A percentile compares a stretch with the other conserved stretches of the same genome.
phyloP scores from a whole-genome alignment of 1,284 basidiomycete species.

The Apiotrichum akiyoshidainum region DNA sequence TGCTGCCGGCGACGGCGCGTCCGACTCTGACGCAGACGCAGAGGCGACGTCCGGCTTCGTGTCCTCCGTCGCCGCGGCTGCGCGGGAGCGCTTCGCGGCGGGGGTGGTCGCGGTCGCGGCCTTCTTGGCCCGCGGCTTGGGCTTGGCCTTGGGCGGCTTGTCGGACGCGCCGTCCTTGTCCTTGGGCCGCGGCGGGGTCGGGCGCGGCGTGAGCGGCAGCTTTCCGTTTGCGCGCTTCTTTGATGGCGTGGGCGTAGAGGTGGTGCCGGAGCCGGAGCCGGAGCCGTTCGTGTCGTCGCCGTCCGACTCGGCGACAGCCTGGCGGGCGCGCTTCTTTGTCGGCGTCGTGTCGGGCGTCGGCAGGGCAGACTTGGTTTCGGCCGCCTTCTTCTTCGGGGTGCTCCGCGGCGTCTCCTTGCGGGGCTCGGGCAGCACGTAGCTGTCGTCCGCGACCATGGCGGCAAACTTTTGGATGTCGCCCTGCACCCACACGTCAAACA shows the following conservation, averaged over 20 bases:
- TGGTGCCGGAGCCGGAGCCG: too few species aligned
- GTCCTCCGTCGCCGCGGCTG: not conserved
- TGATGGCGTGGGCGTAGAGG: not conserved
- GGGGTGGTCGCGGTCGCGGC: too few species aligned
- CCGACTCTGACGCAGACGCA: not conserved
- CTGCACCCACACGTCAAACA: constrained; percentile 87
- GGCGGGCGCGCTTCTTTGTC: constrained; percentile 7
- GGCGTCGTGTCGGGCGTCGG: constrained; percentile 6
- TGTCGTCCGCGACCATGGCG: constrained; percentile 25
- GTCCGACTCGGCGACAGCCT: not conserved
- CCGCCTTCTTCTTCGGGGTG: constrained; percentile 5
- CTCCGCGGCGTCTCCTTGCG: not conserved
- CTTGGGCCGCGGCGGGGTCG: constrained; percentile 8
- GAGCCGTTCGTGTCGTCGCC: not conserved
- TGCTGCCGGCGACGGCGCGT: not conserved
- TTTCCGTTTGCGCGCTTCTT: not conserved
- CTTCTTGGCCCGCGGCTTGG: not conserved
- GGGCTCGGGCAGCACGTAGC: constrained; percentile 10
- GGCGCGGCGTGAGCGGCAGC: constrained; percentile 10
- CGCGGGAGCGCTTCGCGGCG: not conserved
- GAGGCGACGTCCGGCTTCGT: not conserved
- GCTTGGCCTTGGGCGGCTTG: not conserved
- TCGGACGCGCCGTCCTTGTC: not conserved
- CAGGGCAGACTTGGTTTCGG: not conserved
- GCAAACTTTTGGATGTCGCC: constrained; percentile 83